Evolutionary conservation across 306 rosid genomes (phyloP), one percentile per base, ranked within the genome.

Genomic region (Cicer chorassanicum): DNA sequence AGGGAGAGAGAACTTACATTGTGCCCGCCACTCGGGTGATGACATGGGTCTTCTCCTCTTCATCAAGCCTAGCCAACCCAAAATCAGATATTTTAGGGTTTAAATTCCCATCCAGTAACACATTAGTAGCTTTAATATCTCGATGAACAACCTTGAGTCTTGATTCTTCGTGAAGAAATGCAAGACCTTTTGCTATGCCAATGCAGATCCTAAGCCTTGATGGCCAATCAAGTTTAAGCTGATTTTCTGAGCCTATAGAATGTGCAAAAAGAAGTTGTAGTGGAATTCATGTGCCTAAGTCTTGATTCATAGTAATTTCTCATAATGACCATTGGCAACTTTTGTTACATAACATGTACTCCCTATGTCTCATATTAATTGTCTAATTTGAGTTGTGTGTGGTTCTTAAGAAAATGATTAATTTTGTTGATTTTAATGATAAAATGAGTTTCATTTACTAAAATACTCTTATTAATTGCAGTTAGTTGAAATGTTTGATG

Each of bases 11-110:
- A 10, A 57, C 87, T 82, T 11, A 89, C 95, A 86, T 82, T 12
- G 91, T 90, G 51, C 96, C 91, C 4, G 88, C 93, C 46, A 88
- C 80, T 75, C 88, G 57, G 21, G 93, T 87, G 50, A 57, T 89
- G 72, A 87, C 70, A 63, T 89, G 93, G 50, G 82, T 83, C 34
- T 84, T 84, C 46, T 88, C 89, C 67, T 86, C 91, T 55, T 90
- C 87, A 38, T 84, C 65, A 19, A 90, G 85, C 83, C 63, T 90
- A 16, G 96, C 96, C 88, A 90, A 82, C 42, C 96, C 96, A 51
- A 88, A 90, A 68, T 90, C 91, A 2, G 92, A 90, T 73, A 90
- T 90, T 55, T 88, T 90, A 3, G 96, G 82, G 56, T 81, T 90
- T 40, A 90, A 78, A 68, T 84, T 71, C 34, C 50, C 42, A 44